Evolutionary conservation across 257 asterid genomes (phyloP).

Genomic region (Solanum habrochaites): DNA sequence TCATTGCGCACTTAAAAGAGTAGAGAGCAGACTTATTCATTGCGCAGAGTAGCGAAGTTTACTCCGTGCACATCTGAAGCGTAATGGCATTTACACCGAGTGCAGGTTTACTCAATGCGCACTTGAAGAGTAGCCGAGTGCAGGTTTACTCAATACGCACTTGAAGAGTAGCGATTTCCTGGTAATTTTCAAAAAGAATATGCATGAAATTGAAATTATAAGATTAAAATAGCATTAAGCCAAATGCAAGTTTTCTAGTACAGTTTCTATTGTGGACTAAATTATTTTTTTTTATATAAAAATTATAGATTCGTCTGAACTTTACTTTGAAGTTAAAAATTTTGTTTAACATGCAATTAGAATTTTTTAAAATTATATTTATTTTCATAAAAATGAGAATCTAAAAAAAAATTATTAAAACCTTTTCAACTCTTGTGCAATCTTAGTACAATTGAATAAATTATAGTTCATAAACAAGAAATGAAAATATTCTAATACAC

Average conservation of each 20-base stretch:
- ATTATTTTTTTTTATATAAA: background rate
- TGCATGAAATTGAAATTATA: background rate
- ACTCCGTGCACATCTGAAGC: too few relatives aligned
- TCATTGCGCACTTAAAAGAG: too few relatives aligned
- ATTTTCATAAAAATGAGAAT: background rate
- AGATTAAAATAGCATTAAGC: background rate
- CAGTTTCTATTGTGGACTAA: background rate
- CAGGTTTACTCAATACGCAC: background rate
- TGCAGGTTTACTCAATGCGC: too few relatives aligned
- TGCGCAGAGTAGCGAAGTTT: too few relatives aligned
- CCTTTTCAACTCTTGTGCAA: background rate
- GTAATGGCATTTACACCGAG: rapidly evolving
- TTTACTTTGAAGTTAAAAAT: background rate
- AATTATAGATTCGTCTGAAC: background rate
- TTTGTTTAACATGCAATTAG: rapidly evolving
- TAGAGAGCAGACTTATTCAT: too few relatives aligned
- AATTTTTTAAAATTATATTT: too few relatives aligned
- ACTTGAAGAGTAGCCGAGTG: too few relatives aligned
- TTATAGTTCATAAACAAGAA: background rate
- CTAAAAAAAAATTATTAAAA: too few relatives aligned
- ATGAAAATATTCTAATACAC: background rate
- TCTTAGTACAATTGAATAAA: background rate
- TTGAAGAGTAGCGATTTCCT: too few relatives aligned
- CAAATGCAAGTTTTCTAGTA: background rate
- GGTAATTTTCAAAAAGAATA: background rate